Conservation (phyloP, 2,329 filamentous ascomycete genomes). For the Aspergillus piperis region DNA sequence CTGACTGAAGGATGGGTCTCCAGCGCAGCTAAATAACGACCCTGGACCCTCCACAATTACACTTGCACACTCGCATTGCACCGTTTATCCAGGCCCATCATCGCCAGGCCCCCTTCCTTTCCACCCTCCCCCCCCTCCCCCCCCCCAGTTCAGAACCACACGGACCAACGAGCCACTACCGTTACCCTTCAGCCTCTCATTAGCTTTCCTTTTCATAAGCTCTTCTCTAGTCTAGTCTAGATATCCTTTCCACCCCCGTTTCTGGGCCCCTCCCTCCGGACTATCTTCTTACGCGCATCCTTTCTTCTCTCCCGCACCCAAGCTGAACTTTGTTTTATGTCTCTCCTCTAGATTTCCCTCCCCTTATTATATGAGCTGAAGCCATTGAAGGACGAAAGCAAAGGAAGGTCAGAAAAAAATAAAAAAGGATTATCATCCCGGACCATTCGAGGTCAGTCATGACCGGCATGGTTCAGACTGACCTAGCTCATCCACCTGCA, state of each 20-base stretch:
- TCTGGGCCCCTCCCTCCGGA: constrained; percentile 21
- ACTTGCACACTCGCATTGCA: constrained; percentile 26
- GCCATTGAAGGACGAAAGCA: constrained; percentile 9
- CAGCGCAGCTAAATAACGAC: constrained; percentile 43
- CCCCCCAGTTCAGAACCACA: constrained; percentile 30
- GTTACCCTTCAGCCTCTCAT: constrained; percentile 24
- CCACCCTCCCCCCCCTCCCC: constrained; percentile 6
- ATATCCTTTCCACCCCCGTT: constrained; percentile 21
- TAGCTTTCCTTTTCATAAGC: constrained; percentile 26
- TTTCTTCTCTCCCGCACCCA: constrained; percentile 18
- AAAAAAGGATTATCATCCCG: constrained; percentile 19
- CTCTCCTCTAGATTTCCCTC: background rate
- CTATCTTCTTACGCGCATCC: constrained; percentile 18
- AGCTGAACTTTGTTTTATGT: constrained; percentile 13
- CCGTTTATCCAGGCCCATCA: constrained; percentile 26
- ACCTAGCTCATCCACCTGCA: constrained; percentile 39
- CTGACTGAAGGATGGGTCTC: constrained; percentile 31
- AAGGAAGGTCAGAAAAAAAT: constrained; percentile 3
- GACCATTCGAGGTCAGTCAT: constrained; percentile 36
- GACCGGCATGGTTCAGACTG: constrained; percentile 48
- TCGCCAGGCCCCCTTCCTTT: constrained; percentile 7
- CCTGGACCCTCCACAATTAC: constrained; percentile 41
- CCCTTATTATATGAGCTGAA: constrained; percentile 9
- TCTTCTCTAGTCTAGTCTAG: constrained; percentile 24
- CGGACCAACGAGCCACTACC: constrained; percentile 28